Evolutionary conservation across 495 filamentous ascomycete genomes (phyloP).

Genomic region (Lasiosphaeris hirsuta): DNA sequence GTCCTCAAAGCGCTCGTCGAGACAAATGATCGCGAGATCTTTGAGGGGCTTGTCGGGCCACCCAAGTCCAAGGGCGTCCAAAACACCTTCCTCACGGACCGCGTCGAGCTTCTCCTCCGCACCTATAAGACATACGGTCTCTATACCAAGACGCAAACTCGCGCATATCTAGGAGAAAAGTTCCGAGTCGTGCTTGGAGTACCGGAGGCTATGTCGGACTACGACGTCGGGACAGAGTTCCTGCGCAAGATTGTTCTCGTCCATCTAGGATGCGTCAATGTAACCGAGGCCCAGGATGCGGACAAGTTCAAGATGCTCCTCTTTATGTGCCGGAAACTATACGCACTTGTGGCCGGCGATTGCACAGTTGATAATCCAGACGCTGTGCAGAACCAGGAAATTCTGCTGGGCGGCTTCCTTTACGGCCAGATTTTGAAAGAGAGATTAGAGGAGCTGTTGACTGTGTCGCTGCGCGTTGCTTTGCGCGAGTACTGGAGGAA

Average conservation of each 20-base stretch:
- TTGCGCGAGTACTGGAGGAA: slow-evolving; percentile 69
- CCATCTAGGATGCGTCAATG: slow-evolving; percentile 78
- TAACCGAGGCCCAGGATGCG: slow-evolving; percentile 73
- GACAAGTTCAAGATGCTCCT: slow-evolving; percentile 94
- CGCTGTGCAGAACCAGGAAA: slow-evolving; percentile 90
- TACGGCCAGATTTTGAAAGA: slow-evolving; percentile 97
- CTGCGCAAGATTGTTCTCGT: slow-evolving; percentile 84
- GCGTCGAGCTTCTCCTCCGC: slow-evolving; percentile 84
- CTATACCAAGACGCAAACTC: slow-evolving; percentile 71
- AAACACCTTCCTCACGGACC: slow-evolving; percentile 92
- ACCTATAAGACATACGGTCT: slow-evolving; percentile 89
- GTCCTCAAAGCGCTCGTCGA: slow-evolving; percentile 90
- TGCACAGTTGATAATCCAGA: slow-evolving; percentile 93
- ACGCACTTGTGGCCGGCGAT: slow-evolving; percentile 85
- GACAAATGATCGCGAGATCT: slow-evolving; percentile 95
- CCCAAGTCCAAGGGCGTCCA: slow-evolving; percentile 68
- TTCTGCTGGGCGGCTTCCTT: slow-evolving; percentile 86
- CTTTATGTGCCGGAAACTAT: slow-evolving; percentile 95
- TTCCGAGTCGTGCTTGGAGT: slow-evolving; percentile 84
- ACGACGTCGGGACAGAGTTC: slow-evolving; percentile 86
- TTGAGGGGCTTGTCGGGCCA: slow-evolving; percentile 77
- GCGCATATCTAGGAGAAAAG: slow-evolving; percentile 80
- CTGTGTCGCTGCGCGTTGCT: slow-evolving; percentile 55
- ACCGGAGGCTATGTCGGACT: slow-evolving; percentile 73
- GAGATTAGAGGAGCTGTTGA: slow-evolving; percentile 81